Evolutionary conservation across 2,329 filamentous ascomycete genomes (phyloP).

Genomic region (Neopestalotiopsis rosae): DNA sequence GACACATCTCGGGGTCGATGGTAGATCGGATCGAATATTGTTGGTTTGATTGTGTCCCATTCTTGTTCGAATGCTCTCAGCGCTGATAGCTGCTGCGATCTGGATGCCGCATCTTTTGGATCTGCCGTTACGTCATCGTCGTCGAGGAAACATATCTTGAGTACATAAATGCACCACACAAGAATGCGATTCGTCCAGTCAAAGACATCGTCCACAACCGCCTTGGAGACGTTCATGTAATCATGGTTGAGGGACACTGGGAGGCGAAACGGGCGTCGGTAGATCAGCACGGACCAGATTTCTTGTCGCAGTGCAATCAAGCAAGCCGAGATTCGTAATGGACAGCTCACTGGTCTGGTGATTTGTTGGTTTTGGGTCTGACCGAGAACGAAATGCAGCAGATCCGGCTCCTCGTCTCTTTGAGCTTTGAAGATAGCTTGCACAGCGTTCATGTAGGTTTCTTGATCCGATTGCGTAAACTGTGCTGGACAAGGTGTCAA

Average conservation of each 20-base stretch:
- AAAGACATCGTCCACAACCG: not conserved
- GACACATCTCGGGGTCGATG: not conserved
- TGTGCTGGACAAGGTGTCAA: not conserved
- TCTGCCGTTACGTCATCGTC: not conserved
- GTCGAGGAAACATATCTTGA: constrained; percentile 1
- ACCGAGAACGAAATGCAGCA: not conserved
- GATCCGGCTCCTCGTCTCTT: not conserved
- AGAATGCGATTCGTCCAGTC: constrained; percentile 7
- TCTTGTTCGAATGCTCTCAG: constrained; percentile 3
- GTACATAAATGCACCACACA: not conserved
- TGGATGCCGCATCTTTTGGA: not conserved
- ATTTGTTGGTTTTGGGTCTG: not conserved
- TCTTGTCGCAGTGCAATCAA: constrained; percentile 3
- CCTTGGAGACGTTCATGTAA: not conserved
- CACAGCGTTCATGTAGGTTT: constrained; percentile 5
- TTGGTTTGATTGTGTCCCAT: not conserved
- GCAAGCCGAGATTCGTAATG: not conserved
- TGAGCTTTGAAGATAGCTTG: not conserved
- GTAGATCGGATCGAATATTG: not conserved
- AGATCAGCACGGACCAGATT: not conserved
- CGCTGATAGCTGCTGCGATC: not conserved
- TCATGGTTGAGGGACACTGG: constrained; percentile 1
- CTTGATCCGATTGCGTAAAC: not conserved
- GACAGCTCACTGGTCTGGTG: not conserved
- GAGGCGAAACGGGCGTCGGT: constrained; percentile 1